Evolutionary conservation across 768 basidiomycete genomes (phyloP).

Genomic region (Sistotremastrum niveocremeum): DNA sequence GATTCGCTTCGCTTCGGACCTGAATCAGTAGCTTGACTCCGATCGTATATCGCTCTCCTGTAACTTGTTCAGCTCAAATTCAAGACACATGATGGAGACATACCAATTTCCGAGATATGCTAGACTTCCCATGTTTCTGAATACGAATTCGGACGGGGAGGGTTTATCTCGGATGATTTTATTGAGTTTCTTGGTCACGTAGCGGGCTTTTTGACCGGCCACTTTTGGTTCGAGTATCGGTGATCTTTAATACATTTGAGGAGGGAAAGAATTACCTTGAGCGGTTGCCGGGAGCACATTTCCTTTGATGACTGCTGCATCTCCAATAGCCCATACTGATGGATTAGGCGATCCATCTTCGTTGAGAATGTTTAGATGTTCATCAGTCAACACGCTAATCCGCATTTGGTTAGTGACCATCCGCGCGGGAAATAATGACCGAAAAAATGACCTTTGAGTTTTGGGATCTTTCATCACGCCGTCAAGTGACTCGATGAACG

Average conservation of each 20-base stretch:
- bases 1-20: slow-evolving; percentile 40
- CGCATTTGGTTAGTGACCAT: not conserved
- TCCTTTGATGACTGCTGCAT: slow-evolving; percentile 48
- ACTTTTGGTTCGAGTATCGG: slow-evolving; percentile 26
- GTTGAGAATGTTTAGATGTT: slow-evolving; percentile 48
- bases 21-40: slow-evolving; percentile 30
- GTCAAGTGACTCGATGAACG: slow-evolving; percentile 48
- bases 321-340: slow-evolving; percentile 75
- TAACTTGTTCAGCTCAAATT: not conserved
- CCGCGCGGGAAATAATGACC: not conserved
- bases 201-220: slow-evolving; percentile 64
- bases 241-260: slow-evolving; percentile 5
- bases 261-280: slow-evolving; percentile 36
- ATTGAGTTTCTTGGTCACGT: slow-evolving; percentile 55
- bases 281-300: slow-evolving; percentile 68
- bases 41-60: slow-evolving; percentile 68
- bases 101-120: slow-evolving; percentile 73
- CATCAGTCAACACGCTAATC: slow-evolving; percentile 33
- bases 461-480: slow-evolving; percentile 49
- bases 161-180: slow-evolving; percentile 35
- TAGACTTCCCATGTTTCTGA: slow-evolving; percentile 59
- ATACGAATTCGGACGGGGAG: slow-evolving; percentile 32
- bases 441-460: slow-evolving; percentile 30
- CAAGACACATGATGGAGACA: slow-evolving; percentile 18
- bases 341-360: slow-evolving; percentile 38